Evolutionary conservation across 2,329 filamentous ascomycete species (phyloP), one percentile per base, ranked within the genome.

Genomic region (Chrysoporthe puriensis): DNA sequence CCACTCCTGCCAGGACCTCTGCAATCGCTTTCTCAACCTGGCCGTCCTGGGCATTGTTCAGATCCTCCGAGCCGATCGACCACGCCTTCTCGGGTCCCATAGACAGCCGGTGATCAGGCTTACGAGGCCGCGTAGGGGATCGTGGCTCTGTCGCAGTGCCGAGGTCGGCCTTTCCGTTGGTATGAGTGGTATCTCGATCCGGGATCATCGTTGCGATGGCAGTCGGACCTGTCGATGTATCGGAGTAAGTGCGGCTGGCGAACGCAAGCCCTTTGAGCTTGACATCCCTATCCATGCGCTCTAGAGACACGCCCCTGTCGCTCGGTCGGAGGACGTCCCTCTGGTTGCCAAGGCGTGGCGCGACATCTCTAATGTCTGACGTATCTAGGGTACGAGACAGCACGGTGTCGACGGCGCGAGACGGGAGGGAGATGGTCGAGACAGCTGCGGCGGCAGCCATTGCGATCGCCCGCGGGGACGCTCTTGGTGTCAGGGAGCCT

Each of bases 11-110:
- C 74, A 90, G 81, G 40, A 85, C 86, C 70, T 89, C 86, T 6
- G 86, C 82, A 62, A 90, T 86, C n/a, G 87, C 89, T 74, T 88
- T 86, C 72, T 90, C 88, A 7, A 90, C 88, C 71, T 87, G 81
- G 0, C 87, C 87, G 70, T 86, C 83, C 68, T 80, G 76, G 57
- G 81, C 80, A 64, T 84, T 82, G 36, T 80, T 76, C 56, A 82
- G 76, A 63, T 85, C 82, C 9, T 79, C 82, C 32, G 84, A 81
- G 4, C 85, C 86, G 74, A 90, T 89, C 26, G 87, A 90, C 88
- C 87, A 90, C 21, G 83, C 85, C 74, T 88, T 89, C 74, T 89
- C 87, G 0, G 84, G 78, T 0, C 78, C 83, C 69, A 79, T 77
- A 21, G 80, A 80, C 14, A 80, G 69, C 11, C 81, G 79, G 61